Evolutionary conservation across 768 basidiomycete genomes (phyloP).

Genomic region (Phanerochaete sordida): DNA sequence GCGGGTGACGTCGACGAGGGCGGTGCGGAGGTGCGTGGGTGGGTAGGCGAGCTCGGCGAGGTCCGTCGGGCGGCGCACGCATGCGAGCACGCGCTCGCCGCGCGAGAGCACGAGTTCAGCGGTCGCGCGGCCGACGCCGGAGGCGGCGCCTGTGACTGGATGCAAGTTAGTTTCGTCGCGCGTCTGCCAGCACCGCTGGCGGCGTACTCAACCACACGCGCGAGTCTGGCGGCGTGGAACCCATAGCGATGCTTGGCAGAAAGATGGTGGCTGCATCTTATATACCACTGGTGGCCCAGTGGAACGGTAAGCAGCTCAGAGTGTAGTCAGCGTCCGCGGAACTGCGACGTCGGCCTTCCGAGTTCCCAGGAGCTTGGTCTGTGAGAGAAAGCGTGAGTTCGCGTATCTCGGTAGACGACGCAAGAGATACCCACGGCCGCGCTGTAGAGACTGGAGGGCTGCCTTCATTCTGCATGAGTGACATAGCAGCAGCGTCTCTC

Average conservation of each 20-base stretch:
- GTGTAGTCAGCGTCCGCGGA: too few relatives aligned
- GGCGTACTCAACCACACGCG: conserved; percentile 1
- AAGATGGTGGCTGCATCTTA: not conserved
- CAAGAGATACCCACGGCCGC: too few relatives aligned
- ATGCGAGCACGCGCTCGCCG: conserved; percentile 41
- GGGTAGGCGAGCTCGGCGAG: conserved; percentile 23
- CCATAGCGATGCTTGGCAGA: not conserved
- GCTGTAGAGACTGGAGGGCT: too few relatives aligned
- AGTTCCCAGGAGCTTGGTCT: too few relatives aligned
- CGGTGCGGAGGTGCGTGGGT: conserved; percentile 29
- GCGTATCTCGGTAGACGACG: too few relatives aligned
- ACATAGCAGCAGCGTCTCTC: too few relatives aligned
- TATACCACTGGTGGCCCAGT: not conserved
- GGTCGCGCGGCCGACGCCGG: conserved; percentile 35
- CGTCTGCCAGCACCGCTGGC: not conserved
- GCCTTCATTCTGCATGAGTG: too few relatives aligned
- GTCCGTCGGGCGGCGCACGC: conserved; percentile 29
- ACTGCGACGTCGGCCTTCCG: too few relatives aligned
- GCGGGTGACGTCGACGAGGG: conserved; percentile 37
- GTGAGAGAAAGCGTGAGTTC: too few relatives aligned
- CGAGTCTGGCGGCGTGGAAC: not conserved
- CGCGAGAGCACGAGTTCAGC: conserved; percentile 30
- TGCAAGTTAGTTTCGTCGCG: not conserved
- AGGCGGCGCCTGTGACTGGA: conserved; percentile 38
- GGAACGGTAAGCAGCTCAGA: not conserved